These are phyloP conservation scores for Pseudopyrenochaeta lycopersici DNA, from an alignment of 2,329 filamentous ascomycete species.

Conservation along the genomic window DNA sequence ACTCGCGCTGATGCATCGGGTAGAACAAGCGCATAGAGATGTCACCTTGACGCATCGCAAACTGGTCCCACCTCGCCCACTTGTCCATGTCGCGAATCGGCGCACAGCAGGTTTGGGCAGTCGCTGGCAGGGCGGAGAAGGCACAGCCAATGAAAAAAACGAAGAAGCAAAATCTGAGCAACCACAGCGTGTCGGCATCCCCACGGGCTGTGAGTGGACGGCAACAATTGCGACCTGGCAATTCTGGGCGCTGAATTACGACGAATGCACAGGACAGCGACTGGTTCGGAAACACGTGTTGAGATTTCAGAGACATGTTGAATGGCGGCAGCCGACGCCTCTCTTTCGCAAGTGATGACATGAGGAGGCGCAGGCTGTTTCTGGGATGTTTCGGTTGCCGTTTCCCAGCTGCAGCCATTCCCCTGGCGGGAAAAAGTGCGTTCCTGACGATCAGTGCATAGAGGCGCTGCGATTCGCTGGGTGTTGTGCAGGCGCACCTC, in stretches of 20 bases:
- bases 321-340: constrained; percentile 8
- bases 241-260: constrained; percentile 1
- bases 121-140: constrained; percentile 27
- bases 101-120: constrained; percentile 31
- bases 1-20: constrained; percentile 22
- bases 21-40: constrained; percentile 9
- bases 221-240: background rate
- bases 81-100: constrained; percentile 26
- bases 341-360: constrained; percentile 12
- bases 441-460: constrained; percentile 43
- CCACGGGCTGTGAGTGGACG: constrained; percentile 11
- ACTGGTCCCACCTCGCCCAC: constrained; percentile 6
- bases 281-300: constrained; percentile 22
- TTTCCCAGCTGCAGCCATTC: constrained; percentile 27
- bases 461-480: constrained; percentile 31
- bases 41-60: constrained; percentile 28
- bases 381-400: constrained; percentile 27
- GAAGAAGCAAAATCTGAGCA: constrained; percentile 22
- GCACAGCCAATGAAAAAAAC: constrained; percentile 22
- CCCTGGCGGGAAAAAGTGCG: constrained; percentile 26
- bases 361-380: constrained; percentile 23
- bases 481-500: constrained; percentile 13
- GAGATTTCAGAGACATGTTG: background rate
- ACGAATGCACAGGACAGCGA: constrained; percentile 9
- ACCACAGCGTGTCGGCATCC: constrained; percentile 13